Evolutionary conservation across 2,329 filamentous ascomycete genomes (phyloP), one percentile per base, ranked within the genome.

Genomic region (Remersonia thermophila): DNA sequence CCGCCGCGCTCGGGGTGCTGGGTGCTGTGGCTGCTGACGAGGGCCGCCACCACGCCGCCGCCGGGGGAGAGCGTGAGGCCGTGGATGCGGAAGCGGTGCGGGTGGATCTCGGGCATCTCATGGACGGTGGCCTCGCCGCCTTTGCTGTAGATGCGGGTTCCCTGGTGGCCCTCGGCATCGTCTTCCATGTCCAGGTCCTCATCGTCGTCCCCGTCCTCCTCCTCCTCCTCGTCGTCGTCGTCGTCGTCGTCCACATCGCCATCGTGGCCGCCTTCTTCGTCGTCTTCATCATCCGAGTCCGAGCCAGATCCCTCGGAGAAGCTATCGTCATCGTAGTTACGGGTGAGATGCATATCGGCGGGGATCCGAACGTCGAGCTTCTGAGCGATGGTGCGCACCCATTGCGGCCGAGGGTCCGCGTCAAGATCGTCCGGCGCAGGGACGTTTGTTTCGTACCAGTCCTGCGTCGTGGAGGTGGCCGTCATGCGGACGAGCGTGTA

Each of bases 401-500:
- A 75, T 35, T 62, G 62, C 1, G 59, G 59, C 9, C 41, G 44
- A 8, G 46, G 38, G 3, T 50, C 35, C 13, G 18, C 30, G 7
- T 30, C 17, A 44, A 43, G 5, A 31, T 47, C 42, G 3, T 38
- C 39, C 1, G 51, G 43, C 0, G 52, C 36, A 11, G 58, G 51
- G 2, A 62, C 47, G 43, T 69, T 74, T 12, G 63, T 67, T 40
- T 73, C 62, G 41, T 65, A 69, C 71, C 71, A 76, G 44, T 64
- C 59, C 11, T 55, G 49, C 42, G 69, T 73, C 2, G 58, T 61
- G 3, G 61, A 54, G 0, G 69, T 73, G 7, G 66, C 71, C 1
- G 69, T 69, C 25, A 68, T 55, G 13, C 72, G 66, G 20, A 68
- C 60, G 8, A 72, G 57, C 0, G 70, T 67, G 49, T 72, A 76